Percentiles rank a stretch among this genome's conserved stretches.
Evolutionary conservation across 2,329 filamentous ascomycete species (phyloP).

Genomic region (Diplodia scrobiculata): DNA sequence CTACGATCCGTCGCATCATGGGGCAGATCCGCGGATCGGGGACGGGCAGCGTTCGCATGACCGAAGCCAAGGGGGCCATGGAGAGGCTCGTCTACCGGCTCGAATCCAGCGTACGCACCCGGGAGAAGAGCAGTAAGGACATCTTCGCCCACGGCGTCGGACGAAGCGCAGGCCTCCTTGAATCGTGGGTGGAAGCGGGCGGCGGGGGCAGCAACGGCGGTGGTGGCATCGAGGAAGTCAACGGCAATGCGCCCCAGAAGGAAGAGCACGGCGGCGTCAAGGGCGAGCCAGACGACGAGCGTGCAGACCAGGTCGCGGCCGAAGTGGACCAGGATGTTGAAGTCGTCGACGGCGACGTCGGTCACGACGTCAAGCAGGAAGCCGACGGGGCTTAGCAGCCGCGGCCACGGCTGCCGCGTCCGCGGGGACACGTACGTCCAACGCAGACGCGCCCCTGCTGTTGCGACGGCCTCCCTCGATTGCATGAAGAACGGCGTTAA

Average conservation of each 20-base stretch:
- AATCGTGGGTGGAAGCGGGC: conserved; percentile 4
- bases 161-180: conserved; percentile 10
- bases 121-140: conserved; percentile 20
- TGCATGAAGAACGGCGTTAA: conserved; percentile 1
- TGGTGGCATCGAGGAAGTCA: conserved; percentile 21
- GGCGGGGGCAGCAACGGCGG: conserved; percentile 5
- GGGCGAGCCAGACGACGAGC: conserved; percentile 6
- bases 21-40: conserved; percentile 54
- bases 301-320: conserved; percentile 14
- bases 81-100: conserved; percentile 76
- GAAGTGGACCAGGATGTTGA: conserved; percentile 12
- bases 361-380: neutral
- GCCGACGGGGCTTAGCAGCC: conserved; percentile 4
- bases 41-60: conserved; percentile 65
- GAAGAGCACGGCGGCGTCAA: conserved; percentile 11
- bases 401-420: neutral
- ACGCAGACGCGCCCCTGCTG: neutral
- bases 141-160: conserved; percentile 5
- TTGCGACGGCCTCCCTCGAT: neutral
- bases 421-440: neutral
- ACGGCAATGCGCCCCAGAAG: conserved; percentile 16
- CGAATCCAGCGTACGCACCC: conserved; percentile 44
- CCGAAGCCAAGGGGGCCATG: conserved; percentile 74
- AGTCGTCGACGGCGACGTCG: conserved; percentile 9
- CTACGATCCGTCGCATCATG: conserved; percentile 35